Percentiles rank a stretch among this genome's conserved stretches.
These are phyloP conservation scores for Neoscytalidium dimidiatum DNA, from an alignment of 2,329 filamentous ascomycete species.

Conservation along the genomic window DNA sequence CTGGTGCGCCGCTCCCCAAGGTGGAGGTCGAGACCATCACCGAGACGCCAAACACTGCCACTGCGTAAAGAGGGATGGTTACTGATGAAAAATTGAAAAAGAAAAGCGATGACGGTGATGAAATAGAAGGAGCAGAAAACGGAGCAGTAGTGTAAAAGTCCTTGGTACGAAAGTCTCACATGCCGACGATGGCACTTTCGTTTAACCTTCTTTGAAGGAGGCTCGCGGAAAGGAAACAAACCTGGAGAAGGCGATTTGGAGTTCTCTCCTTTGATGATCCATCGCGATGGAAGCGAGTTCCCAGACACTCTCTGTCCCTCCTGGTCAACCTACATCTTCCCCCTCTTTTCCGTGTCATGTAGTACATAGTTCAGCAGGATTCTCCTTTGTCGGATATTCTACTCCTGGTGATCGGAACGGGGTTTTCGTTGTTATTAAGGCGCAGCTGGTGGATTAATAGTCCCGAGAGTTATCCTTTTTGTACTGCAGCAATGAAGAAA, in stretches of 20 bases:
- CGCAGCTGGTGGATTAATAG: constrained; percentile 7
- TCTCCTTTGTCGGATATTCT: constrained; percentile 8
- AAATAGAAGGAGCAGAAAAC: neutral
- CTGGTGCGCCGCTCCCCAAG: constrained; percentile 67
- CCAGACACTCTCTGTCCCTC: neutral
- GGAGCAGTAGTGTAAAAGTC: neutral
- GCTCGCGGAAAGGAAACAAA: neutral
- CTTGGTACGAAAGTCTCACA: neutral
- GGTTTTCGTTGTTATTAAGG: neutral
- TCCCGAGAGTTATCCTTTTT: neutral
- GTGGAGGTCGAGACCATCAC: constrained; percentile 60
- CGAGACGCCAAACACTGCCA: constrained; percentile 22
- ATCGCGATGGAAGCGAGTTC: neutral
- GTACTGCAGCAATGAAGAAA: constrained; percentile 7
- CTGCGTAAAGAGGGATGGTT: neutral
- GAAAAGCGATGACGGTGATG: neutral
- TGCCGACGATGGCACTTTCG: neutral
- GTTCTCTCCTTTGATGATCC: neutral
- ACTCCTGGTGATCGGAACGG: neutral
- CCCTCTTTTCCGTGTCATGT: neutral
- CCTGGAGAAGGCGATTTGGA: neutral
- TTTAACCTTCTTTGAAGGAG: neutral
- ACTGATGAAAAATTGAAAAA: neutral
- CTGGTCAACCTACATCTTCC: neutral
- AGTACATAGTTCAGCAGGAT: constrained; percentile 5